phyloP scores from a whole-genome alignment of 805 yeast species.

The Metschnikowia shivogae region DNA sequence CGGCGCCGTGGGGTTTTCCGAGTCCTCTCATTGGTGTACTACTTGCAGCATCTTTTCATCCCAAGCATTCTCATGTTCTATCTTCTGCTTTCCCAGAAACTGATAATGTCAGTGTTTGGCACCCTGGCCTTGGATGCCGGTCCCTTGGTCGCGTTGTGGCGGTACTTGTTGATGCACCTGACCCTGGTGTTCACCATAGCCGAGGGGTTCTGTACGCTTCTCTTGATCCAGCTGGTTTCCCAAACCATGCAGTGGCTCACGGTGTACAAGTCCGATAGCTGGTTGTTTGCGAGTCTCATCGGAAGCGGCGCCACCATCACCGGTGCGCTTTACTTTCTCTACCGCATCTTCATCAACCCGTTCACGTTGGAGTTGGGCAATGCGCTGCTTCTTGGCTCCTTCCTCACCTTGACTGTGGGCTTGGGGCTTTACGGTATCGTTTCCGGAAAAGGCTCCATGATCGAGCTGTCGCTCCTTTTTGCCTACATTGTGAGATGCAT shows the following conservation, averaged over 20 bases:
- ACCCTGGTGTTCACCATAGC: constrained; percentile 86
- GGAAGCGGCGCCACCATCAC: constrained; percentile 74
- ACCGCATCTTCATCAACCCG: constrained; percentile 78
- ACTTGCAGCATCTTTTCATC: constrained; percentile 74
- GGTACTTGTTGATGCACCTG: constrained; percentile 62
- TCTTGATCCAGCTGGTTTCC: constrained; percentile 90
- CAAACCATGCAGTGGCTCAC: constrained; percentile 73
- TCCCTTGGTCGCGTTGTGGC: constrained; percentile 51
- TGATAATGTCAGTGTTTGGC: background rate
- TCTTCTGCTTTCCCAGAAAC: constrained; percentile 23
- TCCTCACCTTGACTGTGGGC: constrained; percentile 68
- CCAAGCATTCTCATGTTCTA: constrained; percentile 77
- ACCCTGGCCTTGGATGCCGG: too few species aligned
- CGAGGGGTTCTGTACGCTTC: constrained; percentile 89
- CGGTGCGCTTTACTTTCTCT: constrained; percentile 69
- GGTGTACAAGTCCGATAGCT: constrained; percentile 58
- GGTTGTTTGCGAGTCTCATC: constrained; percentile 72
- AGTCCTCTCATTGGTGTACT: constrained; percentile 54
- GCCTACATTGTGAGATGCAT: constrained; percentile 91
- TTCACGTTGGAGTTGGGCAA: constrained; percentile 63
- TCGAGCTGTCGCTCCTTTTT: constrained; percentile 80
- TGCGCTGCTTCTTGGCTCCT: constrained; percentile 83
- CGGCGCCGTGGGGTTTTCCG: constrained; percentile 39
- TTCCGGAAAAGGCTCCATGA: constrained; percentile 80
- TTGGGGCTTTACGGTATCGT: constrained; percentile 81